phyloP scores from a whole-genome alignment of 805 yeast species.

The Saturnispora zaruensis region DNA sequence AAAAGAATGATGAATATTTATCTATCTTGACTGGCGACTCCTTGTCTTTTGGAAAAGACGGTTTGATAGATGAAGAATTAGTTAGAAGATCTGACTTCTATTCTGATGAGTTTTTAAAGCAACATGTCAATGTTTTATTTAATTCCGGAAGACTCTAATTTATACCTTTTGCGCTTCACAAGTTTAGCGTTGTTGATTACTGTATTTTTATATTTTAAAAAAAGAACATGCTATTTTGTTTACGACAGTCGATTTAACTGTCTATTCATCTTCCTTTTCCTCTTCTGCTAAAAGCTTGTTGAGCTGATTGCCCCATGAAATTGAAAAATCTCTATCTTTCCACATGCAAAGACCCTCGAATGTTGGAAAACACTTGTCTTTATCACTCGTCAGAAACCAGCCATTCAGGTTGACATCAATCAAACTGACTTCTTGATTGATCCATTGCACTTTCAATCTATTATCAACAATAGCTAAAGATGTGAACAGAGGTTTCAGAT shows the following conservation, averaged over 20 bases:
- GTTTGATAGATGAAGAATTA: constrained; percentile 60
- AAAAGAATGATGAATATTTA: constrained; percentile 74
- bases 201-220: background rate
- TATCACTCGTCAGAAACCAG: constrained; percentile 17
- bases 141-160: constrained; percentile 42
- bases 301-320: constrained; percentile 14
- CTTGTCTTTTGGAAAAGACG: constrained; percentile 28
- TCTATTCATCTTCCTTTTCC: background rate
- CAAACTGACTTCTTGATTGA: background rate
- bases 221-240: background rate
- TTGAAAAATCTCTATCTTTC: constrained; percentile 13
- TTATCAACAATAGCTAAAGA: background rate
- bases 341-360: constrained; percentile 24
- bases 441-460: constrained; percentile 1
- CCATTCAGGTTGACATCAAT: constrained; percentile 20
- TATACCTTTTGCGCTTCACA: background rate
- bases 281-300: constrained; percentile 8
- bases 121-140: constrained; percentile 69
- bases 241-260: too few species aligned
- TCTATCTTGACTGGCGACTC: constrained; percentile 78
- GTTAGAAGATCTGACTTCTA: constrained; percentile 81
- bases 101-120: constrained; percentile 66
- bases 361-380: constrained; percentile 18
- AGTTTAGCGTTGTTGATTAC: background rate
- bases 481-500: constrained; percentile 7